These are phyloP conservation scores for Aureobasidium subglaciale DNA, from an alignment of 2,329 filamentous ascomycete species.

Conservation along the genomic window DNA sequence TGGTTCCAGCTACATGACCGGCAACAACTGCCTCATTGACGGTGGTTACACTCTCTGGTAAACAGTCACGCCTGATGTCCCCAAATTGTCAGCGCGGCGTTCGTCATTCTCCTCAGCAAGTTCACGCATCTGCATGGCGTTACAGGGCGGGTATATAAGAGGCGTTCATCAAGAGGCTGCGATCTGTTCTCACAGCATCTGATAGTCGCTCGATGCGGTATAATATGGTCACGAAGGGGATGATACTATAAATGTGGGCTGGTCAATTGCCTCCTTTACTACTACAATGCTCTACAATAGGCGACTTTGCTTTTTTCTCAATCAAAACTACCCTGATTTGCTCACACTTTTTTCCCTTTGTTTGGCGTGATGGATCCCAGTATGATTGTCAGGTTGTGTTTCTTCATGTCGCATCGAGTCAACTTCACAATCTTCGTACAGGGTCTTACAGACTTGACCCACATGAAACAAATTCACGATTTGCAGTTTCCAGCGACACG, in stretches of 20 bases:
- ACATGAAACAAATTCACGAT: too few relatives aligned
- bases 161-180: conserved; percentile 6
- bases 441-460: too few relatives aligned
- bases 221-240: neutral
- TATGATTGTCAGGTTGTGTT: too few relatives aligned
- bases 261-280: neutral
- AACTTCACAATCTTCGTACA: too few relatives aligned
- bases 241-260: neutral
- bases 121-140: conserved; percentile 10
- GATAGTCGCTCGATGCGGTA: neutral
- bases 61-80: neutral
- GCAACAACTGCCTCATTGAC: conserved; percentile 64
- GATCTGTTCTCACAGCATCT: neutral
- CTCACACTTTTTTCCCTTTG: neutral
- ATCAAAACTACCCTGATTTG: neutral
- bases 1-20: conserved; percentile 69
- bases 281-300: neutral
- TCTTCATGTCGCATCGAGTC: too few relatives aligned
- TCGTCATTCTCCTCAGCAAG: neutral
- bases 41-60: conserved; percentile 59
- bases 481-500: too few relatives aligned
- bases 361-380: too few relatives aligned
- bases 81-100: conserved; percentile 8
- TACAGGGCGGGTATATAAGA: conserved; percentile 10
- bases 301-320: neutral